Base-by-base conservation (phyloP, 2,329 filamentous ascomycete genomes). In the Beauveria asiatica region DNA sequence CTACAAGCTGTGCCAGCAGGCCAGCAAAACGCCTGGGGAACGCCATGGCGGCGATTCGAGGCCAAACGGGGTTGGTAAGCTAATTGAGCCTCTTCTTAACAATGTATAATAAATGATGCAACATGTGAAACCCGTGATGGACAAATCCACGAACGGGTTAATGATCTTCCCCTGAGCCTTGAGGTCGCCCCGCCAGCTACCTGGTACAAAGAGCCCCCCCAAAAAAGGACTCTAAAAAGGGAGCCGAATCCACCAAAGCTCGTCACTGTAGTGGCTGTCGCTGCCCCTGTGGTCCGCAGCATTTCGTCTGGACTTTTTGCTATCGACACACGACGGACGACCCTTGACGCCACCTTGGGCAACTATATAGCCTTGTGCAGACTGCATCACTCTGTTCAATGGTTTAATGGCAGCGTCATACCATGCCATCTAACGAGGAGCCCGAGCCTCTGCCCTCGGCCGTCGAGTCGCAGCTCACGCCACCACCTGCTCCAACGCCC, bases 361-460 rank as follows among this genome's bases (percentile, higher is more conserved):
- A 37, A 19, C 57, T 19, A 39, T 8, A 33, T 6, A 25, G 48
- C 48, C 19, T 37, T 25, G 19, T 25, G 19, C n/a, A 51, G 11
- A 46, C 41, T 17, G 23, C 13, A 11, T 42, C 17, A 10, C 19
- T 33, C 30, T 50, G 33, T 37, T 48, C 46, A 30, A 61, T 57
- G 59, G 25, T 46, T 51, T 57, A 42, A 62, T 37, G 50, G 50
- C 7, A 59, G 51, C 54, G 42, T 56, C 55, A 57, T 61, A 65
- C 62, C 60, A 76, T 76, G 74, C 72, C 74, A 65, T 71, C 72
- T 62, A 70, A 64, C 62, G 68, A 72, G 59, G 73, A 73, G 63
- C 65, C 68, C 55, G 74, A 73, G 68, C 67, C 70, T 69, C 56
- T 50, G 17, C n/a, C 62, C 23, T 27, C 63, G 21, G 51, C 60